A percentile compares a stretch with the other conserved stretches of the same genome.
phyloP scores from a whole-genome alignment of 2,329 filamentous ascomycete genomes.

The Exophiala phaeomuriformis region DNA sequence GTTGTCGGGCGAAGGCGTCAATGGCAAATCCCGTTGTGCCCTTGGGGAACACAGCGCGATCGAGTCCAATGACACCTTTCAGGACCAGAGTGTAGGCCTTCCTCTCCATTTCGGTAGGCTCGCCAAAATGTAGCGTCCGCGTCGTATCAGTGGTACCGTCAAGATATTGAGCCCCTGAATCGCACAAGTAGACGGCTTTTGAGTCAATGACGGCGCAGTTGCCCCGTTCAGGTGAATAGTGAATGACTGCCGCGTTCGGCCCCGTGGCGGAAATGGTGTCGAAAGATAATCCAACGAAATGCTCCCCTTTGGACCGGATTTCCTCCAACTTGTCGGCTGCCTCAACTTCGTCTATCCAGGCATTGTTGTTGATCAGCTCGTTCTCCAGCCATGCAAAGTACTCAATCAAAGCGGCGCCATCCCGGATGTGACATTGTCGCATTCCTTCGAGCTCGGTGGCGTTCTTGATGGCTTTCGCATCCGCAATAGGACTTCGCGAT shows the following conservation, averaged over 20 bases:
- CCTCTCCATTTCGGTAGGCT: slow-evolving; percentile 72
- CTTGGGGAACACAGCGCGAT: slow-evolving; percentile 83
- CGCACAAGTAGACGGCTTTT: slow-evolving; percentile 81
- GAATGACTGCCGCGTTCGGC: slow-evolving; percentile 86
- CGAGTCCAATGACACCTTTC: slow-evolving; percentile 86
- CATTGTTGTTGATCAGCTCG: slow-evolving; percentile 67
- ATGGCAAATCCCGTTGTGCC: slow-evolving; percentile 90
- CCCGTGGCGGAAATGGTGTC: slow-evolving; percentile 94
- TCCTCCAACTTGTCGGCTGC: slow-evolving; percentile 85
- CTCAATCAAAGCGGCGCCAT: slow-evolving; percentile 81
- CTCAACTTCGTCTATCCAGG: slow-evolving; percentile 73
- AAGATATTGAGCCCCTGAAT: slow-evolving; percentile 92
- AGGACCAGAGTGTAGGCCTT: slow-evolving; percentile 89
- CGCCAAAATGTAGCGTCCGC: slow-evolving; percentile 83
- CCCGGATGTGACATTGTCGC: slow-evolving; percentile 86
- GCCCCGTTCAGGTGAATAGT: slow-evolving; percentile 83
- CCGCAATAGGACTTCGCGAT: slow-evolving; percentile 74
- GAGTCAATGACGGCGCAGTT: slow-evolving; percentile 79
- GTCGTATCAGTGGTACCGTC: slow-evolving; percentile 97
- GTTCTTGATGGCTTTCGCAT: slow-evolving; percentile 93
- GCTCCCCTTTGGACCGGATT: slow-evolving; percentile 51
- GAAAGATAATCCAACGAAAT: slow-evolving; percentile 87
- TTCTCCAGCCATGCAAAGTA: slow-evolving; percentile 97
- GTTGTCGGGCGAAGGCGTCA: slow-evolving; percentile 80
- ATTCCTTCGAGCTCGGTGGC: slow-evolving; percentile 83